phyloP scores from a whole-genome alignment of 495 filamentous ascomycete genomes.

The Xylaria telfairii region DNA sequence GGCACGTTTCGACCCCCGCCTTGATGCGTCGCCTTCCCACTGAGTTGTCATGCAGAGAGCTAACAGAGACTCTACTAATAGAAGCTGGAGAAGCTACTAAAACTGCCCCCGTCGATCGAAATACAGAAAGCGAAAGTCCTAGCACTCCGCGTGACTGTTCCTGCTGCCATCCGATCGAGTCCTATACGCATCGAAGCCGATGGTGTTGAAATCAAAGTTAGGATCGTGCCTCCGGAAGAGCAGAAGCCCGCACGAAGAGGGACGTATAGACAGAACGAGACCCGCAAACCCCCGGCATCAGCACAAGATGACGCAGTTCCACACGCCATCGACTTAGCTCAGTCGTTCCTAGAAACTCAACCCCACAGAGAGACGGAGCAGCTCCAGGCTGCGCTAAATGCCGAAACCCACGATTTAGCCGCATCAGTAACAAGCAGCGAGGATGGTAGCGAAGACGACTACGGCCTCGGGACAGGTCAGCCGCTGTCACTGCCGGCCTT shows the following conservation, averaged over 20 bases:
- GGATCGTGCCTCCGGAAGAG: conserved; percentile 45
- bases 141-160: conserved; percentile 75
- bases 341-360: conserved; percentile 86
- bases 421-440: conserved; percentile 60
- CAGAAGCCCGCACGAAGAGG: conserved; percentile 26
- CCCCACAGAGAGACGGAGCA: conserved; percentile 74
- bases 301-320: conserved; percentile 59
- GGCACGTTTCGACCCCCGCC: conserved; percentile 52
- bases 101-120: conserved; percentile 71
- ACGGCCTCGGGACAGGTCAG: conserved; percentile 73
- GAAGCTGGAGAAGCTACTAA: conserved; percentile 76
- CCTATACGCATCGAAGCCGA: conserved; percentile 78
- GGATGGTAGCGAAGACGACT: conserved; percentile 69
- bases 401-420: conserved; percentile 68
- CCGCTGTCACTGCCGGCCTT: conserved; percentile 78
- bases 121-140: conserved; percentile 73
- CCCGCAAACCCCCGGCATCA: conserved; percentile 26
- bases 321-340: conserved; percentile 80
- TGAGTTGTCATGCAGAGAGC: conserved; percentile 18
- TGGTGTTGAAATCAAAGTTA: conserved; percentile 74
- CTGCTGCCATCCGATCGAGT: conserved; percentile 79
- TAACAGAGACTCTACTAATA: conserved; percentile 42
- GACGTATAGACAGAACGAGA: conserved; percentile 37
- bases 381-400: conserved; percentile 75
- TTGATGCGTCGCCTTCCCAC: background rate